phyloP scores from a whole-genome alignment of 2,329 filamentous ascomycete genomes.

The Escovopsis weberi region DNA sequence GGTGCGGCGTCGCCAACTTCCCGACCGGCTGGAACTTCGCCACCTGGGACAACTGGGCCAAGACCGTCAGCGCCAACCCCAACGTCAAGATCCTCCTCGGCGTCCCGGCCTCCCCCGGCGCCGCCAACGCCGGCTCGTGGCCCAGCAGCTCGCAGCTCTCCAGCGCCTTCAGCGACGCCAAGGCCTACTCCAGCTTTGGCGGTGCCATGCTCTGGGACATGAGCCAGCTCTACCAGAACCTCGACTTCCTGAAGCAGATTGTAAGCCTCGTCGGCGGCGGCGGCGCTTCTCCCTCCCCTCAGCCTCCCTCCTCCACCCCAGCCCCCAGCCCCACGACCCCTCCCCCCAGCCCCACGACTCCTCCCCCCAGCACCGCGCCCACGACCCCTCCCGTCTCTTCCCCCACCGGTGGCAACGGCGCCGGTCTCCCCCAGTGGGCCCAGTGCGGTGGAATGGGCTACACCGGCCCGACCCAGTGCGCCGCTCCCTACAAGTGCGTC shows the following conservation, averaged over 20 bases:
- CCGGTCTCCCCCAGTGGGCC: constrained; percentile 10
- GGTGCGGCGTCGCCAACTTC: constrained; percentile 36
- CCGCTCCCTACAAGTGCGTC: constrained; percentile 10
- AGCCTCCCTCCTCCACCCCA: neutral
- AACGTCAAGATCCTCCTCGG: constrained; percentile 48
- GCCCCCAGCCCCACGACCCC: neutral
- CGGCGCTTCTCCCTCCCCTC: neutral
- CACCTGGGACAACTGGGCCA: constrained; percentile 54
- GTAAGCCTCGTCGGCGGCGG: constrained; percentile 16
- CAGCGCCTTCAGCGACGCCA: constrained; percentile 36
- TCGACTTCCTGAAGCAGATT: constrained; percentile 37
- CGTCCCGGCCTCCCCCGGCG: constrained; percentile 39
- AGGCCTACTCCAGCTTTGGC: constrained; percentile 44
- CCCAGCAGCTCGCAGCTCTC: constrained; percentile 28
- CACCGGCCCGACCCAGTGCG: constrained; percentile 10
- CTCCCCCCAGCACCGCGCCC: neutral
- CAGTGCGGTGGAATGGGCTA: constrained; percentile 13
- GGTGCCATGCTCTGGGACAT: constrained; percentile 59
- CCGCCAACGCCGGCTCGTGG: constrained; percentile 38
- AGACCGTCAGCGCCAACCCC: constrained; percentile 37
- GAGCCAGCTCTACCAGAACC: constrained; percentile 42
- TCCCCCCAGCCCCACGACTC: neutral
- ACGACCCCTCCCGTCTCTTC: constrained; percentile 2
- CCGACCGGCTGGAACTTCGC: constrained; percentile 41
- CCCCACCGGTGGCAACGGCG: constrained; percentile 4